Evolutionary conservation across 148 eudicot species (phyloP), one percentile per base, ranked within the genome.

Genomic region (Rhododendron henanense): DNA sequence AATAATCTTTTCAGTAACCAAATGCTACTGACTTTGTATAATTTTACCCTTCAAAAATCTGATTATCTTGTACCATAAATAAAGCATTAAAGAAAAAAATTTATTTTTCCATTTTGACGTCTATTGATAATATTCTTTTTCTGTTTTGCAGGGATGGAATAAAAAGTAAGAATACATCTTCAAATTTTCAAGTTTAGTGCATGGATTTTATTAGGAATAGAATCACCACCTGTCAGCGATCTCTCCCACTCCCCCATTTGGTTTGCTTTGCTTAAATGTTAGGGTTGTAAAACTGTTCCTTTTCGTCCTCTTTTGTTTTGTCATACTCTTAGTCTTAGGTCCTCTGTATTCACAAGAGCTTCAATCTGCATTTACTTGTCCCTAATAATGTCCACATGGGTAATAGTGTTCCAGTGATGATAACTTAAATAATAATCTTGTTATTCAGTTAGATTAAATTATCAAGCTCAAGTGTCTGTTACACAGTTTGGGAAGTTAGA

Each of bases 71-170:
- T 9, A 31, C 14, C 47, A 35, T 65, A 51, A 55, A 53, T 41
- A 39, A 51, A 79, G 41, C 5, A 82, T 14, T 48, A 31, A 31
- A 25, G 39, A 33, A 13, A 5, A 31, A 71, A 10, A 18, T 44
- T 1, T 74, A 21, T 74, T 14, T 74, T 50, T 47, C 41, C 33
- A 47, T 35, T 82, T 83, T 65, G 51, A 55, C 82, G 65, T 81
- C 28, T 73, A 50, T 5, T 84, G 81, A 84, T 39, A 39, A 76
- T 76, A 53, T n/a, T 11, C 39, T 79, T 85, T 85, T 86, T 85
- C 77, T 89, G 82, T 86, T 91, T 87, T 94, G 93, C 98, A 97
- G 99, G 99, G 99, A 81, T 97, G 99, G 99, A 97, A 93, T 90
- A 97, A 97, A 87, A 97, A 95, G 99, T 96, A 89, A 94, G 98